phyloP scores from a whole-genome alignment of 139 green algal genomes.

The Gonium pectorale region DNA sequence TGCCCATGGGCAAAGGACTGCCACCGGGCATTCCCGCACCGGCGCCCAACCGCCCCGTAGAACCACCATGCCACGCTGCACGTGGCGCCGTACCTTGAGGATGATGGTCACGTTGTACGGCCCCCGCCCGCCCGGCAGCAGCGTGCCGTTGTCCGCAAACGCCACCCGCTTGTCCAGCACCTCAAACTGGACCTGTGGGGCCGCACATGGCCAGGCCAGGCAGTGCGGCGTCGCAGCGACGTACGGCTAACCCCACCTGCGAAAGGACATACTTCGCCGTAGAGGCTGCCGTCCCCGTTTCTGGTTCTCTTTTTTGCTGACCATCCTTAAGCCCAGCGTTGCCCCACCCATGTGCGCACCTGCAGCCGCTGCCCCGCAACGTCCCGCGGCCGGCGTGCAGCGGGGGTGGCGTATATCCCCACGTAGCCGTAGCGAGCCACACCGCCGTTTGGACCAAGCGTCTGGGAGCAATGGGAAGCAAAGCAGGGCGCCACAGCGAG shows the following conservation, averaged over 20 bases:
- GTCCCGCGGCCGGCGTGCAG: slow-evolving; percentile 73
- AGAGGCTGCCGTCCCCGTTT: no score
- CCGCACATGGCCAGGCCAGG: no score
- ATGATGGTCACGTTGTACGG: slow-evolving; percentile 84
- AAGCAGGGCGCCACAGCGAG: no score
- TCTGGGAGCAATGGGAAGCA: no score
- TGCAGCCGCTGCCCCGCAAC: slow-evolving; percentile 81
- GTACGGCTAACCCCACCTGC: no score
- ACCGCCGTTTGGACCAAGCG: slow-evolving; percentile 76
- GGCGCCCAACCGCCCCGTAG: no score
- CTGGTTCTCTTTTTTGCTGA: no score
- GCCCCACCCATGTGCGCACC: no score
- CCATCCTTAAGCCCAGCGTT: no score
- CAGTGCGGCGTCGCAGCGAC: no score
- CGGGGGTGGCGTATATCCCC: slow-evolving; percentile 77
- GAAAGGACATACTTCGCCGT: no score
- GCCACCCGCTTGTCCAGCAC: slow-evolving; percentile 58
- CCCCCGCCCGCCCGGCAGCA: slow-evolving; percentile 47
- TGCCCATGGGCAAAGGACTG: not conserved
- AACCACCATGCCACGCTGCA: not conserved
- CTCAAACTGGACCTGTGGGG: slow-evolving; percentile 55
- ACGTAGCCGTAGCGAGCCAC: slow-evolving; percentile 73
- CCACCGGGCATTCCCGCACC: no score
- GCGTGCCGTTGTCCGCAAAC: slow-evolving; percentile 44
- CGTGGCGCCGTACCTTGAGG: slow-evolving; percentile 77